phyloP scores from a whole-genome alignment of 108 stramenopile genomes.

The Stephanodiscus triporus region DNA sequence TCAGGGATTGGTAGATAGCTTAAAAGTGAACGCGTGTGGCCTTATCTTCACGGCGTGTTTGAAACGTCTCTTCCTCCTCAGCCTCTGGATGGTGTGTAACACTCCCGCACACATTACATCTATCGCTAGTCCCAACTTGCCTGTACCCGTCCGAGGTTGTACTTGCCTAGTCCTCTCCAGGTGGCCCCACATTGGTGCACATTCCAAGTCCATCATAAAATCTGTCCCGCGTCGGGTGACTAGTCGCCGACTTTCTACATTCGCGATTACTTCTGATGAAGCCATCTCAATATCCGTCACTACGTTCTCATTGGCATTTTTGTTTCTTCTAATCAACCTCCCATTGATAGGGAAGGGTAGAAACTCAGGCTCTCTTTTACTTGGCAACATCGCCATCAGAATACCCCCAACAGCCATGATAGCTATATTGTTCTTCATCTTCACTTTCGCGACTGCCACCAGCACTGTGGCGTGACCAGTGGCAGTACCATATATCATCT shows the following conservation, averaged over 20 bases:
- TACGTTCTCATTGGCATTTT: not conserved
- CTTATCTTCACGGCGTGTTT: not conserved
- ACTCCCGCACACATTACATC: not conserved
- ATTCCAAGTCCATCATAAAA: not conserved
- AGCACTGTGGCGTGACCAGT: conserved; percentile 1
- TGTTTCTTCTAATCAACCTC: conserved; percentile 46
- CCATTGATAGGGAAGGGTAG: conserved; percentile 81
- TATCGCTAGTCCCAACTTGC: not conserved
- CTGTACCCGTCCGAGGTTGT: not conserved
- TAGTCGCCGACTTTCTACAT: not conserved
- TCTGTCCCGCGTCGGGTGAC: not conserved
- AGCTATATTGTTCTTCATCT: conserved; percentile 19
- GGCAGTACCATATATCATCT: conserved; percentile 73
- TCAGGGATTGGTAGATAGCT: conserved; percentile 20
- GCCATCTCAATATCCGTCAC: conserved; percentile 17
- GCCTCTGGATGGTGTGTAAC: not conserved
- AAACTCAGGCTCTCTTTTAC: conserved; percentile 78
- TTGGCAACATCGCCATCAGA: conserved; percentile 62
- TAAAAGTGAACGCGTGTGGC: not conserved
- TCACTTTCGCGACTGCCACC: not conserved
- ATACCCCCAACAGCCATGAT: conserved; percentile 31
- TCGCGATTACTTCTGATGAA: conserved; percentile 2
- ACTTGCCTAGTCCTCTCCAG: not conserved
- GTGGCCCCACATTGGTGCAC: not conserved
- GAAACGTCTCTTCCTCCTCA: not conserved